Base-by-base conservation (phyloP, 768 basidiomycete species). In the Termitomyces sp. region DNA sequence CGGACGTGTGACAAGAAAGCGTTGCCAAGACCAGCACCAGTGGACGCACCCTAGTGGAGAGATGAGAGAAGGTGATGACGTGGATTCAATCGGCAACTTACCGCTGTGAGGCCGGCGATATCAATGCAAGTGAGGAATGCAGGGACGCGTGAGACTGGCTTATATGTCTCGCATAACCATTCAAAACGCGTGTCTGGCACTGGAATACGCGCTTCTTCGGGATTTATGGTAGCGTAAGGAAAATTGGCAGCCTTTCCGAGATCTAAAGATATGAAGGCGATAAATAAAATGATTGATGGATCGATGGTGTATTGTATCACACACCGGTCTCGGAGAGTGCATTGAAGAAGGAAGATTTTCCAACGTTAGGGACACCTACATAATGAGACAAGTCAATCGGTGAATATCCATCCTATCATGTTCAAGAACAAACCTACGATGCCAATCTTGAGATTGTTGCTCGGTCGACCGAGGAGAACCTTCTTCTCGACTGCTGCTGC, bases 311-410 rank as follows among this genome's bases (percentile, higher is more conserved):
- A 59, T 51, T 38, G 36, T 38, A 38, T 38, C 36, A 70, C 82
- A 44, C 35, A 92, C 93, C 92, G 62, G 93, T 93, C 67, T 95
- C 85, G 35, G 96, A 95, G 55, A 98, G 84, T 41, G 82, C 89
- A 74, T 99, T 99, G 85, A 99, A 99, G 76, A 98, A 96, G n/a
- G 95, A 97, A 0, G 93, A 95, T 75, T 99, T 98, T 63, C 97
- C 97, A 66, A 98, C 96, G 72, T 99, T 98, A 55, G 96, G 95
- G 43, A 97, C 75, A 71, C 92, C 91, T 94, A 54, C 43, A 48
- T 8, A 36, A 32, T 41, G 58, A 61, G 13, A 63, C 41, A 52
- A 50, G 33, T 61, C 9, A 67, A 60, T 61, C 60, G 70, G 50
- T 68, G 61, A 55, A 63, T 51, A 57, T 60, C 64, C 46, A 57